Evolutionary conservation across 2,329 filamentous ascomycete species (phyloP).

Genomic region (Sporothrix inflata): DNA sequence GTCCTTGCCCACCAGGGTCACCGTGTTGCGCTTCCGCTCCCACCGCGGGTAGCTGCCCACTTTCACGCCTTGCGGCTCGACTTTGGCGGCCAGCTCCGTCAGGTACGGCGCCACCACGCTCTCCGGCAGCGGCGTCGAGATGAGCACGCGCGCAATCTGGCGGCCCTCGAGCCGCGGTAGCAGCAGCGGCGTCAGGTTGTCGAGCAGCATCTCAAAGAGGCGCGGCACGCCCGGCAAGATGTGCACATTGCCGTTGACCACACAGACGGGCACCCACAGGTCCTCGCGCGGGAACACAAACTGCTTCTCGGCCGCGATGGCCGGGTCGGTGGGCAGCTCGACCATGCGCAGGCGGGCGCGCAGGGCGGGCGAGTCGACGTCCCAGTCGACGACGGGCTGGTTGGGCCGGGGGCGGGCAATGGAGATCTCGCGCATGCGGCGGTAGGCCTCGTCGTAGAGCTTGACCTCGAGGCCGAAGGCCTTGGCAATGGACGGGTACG

Average conservation of each 20-base stretch:
- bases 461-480: constrained; percentile 78
- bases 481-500: constrained; percentile 90
- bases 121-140: constrained; percentile 86
- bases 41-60: constrained; percentile 94
- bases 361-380: constrained; percentile 75
- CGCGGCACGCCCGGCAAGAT: constrained; percentile 88
- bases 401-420: constrained; percentile 66
- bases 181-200: constrained; percentile 73
- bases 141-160: constrained; percentile 75
- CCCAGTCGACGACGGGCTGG: constrained; percentile 80
- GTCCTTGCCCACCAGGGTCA: constrained; percentile 82
- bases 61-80: constrained; percentile 79
- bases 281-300: constrained; percentile 78
- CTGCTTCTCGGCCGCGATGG: constrained; percentile 67
- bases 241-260: constrained; percentile 91
- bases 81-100: constrained; percentile 74
- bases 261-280: constrained; percentile 86
- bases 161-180: constrained; percentile 78
- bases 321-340: constrained; percentile 75
- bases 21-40: constrained; percentile 85
- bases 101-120: constrained; percentile 83
- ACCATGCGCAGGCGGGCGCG: constrained; percentile 91
- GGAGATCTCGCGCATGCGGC: constrained; percentile 79
- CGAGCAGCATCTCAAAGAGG: constrained; percentile 78
- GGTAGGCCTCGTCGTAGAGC: constrained; percentile 75